Conservation (phyloP, 306 rosid species). For the Cajanus cajan region DNA sequence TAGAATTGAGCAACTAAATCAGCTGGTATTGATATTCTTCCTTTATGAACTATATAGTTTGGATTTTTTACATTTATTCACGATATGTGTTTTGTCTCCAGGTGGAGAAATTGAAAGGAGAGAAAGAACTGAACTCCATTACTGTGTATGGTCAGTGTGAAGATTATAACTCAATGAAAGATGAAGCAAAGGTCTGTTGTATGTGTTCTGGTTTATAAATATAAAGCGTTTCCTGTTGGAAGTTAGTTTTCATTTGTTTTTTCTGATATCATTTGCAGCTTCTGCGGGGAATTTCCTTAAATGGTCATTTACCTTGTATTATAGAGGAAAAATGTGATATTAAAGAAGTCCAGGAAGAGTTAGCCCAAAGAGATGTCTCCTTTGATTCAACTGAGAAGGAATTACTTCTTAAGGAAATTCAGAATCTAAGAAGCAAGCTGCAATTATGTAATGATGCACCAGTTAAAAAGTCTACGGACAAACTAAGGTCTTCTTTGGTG, state of each 20-base stretch:
- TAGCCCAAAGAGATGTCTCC: conserved; percentile 30
- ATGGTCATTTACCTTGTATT: conserved; percentile 31
- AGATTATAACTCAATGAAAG: conserved; percentile 24
- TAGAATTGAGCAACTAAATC: conserved; percentile 65
- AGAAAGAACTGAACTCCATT: conserved; percentile 33
- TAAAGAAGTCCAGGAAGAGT: conserved; percentile 67
- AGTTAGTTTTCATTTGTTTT: background rate
- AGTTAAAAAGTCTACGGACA: conserved; percentile 67
- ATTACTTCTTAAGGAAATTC: conserved; percentile 80
- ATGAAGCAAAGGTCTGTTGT: conserved; percentile 36
- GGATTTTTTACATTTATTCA: conserved; percentile 29
- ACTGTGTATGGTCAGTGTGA: conserved; percentile 31
- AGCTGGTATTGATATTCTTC: conserved; percentile 50
- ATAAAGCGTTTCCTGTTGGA: background rate
- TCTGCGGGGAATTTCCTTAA: conserved; percentile 25
- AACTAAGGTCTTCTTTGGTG: conserved; percentile 71
- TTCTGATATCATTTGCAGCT: conserved; percentile 37
- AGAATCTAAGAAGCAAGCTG: conserved; percentile 64
- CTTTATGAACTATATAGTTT: conserved; percentile 17
- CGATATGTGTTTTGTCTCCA: conserved; percentile 23
- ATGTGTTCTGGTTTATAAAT: background rate
- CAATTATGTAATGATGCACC: conserved; percentile 51
- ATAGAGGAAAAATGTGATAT: conserved; percentile 63
- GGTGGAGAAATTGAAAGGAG: conserved; percentile 55
- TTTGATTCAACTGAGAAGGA: conserved; percentile 79